Conservation (phyloP, 306 rosid genomes). For the Corylus americana region DNA sequence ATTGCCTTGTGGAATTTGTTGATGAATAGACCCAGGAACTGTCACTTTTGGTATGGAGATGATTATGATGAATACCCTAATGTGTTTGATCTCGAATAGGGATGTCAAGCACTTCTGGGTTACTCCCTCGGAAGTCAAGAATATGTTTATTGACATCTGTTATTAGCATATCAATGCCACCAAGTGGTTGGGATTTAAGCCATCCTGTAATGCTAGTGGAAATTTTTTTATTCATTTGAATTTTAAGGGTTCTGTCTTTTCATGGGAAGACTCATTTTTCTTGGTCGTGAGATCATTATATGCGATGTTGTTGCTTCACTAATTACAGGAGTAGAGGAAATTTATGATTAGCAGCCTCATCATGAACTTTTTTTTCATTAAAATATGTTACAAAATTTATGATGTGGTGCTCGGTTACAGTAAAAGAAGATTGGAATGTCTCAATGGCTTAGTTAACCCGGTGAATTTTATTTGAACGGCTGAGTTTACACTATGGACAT, state of each 20-base stretch:
- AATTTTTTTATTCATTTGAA: neutral
- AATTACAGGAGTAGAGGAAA: neutral
- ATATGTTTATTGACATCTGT: conserved; percentile 3
- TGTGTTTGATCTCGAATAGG: neutral
- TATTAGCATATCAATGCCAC: conserved; percentile 3
- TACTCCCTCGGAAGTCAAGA: conserved; percentile 5
- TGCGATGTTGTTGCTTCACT: conserved; percentile 10
- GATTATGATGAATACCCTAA: conserved; percentile 12
- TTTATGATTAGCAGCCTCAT: neutral
- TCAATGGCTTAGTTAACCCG: no score
- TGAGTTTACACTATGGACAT: no score
- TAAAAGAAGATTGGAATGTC: no score
- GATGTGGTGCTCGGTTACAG: no score
- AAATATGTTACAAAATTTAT: no score
- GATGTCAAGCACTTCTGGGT: conserved; percentile 11
- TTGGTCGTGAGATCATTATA: conserved; percentile 7
- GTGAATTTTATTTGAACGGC: no score
- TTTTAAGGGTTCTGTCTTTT: conserved; percentile 13
- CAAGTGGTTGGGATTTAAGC: neutral
- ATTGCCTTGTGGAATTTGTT: neutral
- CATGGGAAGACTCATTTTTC: neutral
- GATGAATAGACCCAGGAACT: conserved; percentile 10
- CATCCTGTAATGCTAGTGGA: conserved; percentile 9
- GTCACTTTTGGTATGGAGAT: neutral
- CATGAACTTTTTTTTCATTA: neutral